Evolutionary conservation across 2,329 filamentous ascomycete species (phyloP).

Genomic region (Aspergillus sp.): DNA sequence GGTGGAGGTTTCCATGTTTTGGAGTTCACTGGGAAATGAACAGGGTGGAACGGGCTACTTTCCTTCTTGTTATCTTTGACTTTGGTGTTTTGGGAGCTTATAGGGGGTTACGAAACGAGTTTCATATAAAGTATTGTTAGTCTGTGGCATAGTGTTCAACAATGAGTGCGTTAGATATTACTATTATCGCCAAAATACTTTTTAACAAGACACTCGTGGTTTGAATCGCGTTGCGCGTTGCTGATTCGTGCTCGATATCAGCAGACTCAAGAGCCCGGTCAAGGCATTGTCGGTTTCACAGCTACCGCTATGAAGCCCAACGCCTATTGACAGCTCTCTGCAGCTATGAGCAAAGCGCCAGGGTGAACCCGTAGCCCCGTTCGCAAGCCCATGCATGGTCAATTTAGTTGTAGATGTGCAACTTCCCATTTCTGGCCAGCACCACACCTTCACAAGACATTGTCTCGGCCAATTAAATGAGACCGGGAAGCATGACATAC

Average conservation of each 20-base stretch:
- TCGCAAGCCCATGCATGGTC: neutral
- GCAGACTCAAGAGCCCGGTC: neutral
- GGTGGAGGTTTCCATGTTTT: neutral
- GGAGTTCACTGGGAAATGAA: neutral
- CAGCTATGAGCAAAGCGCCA: neutral
- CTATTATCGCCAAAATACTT: neutral
- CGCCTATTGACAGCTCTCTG: neutral
- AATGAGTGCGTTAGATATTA: neutral
- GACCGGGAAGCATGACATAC: slow-evolving; percentile 75
- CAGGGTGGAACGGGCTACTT: neutral
- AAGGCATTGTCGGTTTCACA: neutral
- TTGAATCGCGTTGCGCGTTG: neutral
- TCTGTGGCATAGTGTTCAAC: neutral
- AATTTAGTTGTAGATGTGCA: neutral
- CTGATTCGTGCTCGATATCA: neutral
- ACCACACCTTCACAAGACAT: slow-evolving; percentile 5
- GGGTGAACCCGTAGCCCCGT: neutral
- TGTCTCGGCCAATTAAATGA: slow-evolving; percentile 54
- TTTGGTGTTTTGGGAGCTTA: slow-evolving; percentile 9
- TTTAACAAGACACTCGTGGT: neutral
- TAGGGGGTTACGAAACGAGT: neutral
- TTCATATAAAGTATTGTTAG: slow-evolving; percentile 1
- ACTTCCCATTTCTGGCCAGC: neutral
- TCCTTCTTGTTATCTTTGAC: slow-evolving; percentile 1
- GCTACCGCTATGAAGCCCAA: neutral